Percentiles rank a stretch among this genome's conserved stretches.
phyloP scores from a whole-genome alignment of 2,329 filamentous ascomycete genomes.

The Thielaviopsis ethacetica region DNA sequence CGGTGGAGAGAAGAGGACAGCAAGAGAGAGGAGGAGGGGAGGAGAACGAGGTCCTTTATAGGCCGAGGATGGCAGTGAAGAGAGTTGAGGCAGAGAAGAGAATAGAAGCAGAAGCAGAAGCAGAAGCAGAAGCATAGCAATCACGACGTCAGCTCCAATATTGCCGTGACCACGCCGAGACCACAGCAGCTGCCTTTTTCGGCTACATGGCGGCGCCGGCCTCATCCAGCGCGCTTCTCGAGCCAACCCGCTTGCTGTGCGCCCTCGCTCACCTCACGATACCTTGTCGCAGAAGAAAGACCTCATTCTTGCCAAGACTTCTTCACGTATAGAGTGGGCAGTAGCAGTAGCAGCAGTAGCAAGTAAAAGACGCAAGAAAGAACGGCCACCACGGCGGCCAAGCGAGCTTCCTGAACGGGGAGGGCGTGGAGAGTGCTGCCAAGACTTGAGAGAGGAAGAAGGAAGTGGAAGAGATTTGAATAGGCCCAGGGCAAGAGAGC shows the following conservation, averaged over 20 bases:
- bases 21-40: background rate
- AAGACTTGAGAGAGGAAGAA: background rate
- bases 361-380: too few relatives aligned
- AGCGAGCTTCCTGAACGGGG: background rate
- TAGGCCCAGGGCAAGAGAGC: too few relatives aligned
- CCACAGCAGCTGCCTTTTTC: background rate
- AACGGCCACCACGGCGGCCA: background rate
- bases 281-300: too few relatives aligned
- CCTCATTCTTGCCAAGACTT: too few relatives aligned
- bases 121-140: background rate
- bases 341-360: too few relatives aligned
- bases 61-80: background rate
- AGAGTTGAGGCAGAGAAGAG: background rate
- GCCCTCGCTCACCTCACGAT: too few relatives aligned
- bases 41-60: background rate
- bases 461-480: too few relatives aligned
- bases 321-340: too few relatives aligned
- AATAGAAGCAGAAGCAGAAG: background rate
- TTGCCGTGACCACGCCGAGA: background rate
- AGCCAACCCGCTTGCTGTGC: background rate
- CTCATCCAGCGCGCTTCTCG: background rate
- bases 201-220: background rate
- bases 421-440: background rate
- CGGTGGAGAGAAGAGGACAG: background rate
- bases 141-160: background rate